These are phyloP conservation scores for Neopestalotiopsis sp. DNA, from an alignment of 2,329 filamentous ascomycete genomes.

Conservation along the genomic window DNA sequence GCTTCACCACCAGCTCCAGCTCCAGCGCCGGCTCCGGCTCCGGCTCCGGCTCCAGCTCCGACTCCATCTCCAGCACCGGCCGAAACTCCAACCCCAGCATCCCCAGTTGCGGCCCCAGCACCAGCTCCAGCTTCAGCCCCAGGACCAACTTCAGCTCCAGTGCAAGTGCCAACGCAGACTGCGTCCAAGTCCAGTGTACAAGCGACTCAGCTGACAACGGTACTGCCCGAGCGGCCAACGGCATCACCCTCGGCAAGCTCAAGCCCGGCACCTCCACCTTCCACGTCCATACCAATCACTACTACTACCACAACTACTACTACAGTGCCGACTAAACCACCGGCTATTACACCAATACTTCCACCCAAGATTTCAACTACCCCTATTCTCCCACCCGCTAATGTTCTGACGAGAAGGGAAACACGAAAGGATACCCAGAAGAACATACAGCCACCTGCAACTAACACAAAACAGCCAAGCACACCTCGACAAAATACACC, in stretches of 20 bases:
- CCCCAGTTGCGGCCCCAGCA: too few species aligned
- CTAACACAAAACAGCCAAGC: slow-evolving; percentile 34
- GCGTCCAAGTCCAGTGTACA: not conserved
- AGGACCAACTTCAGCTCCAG: too few species aligned
- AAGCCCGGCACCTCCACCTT: slow-evolving; percentile 22
- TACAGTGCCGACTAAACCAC: slow-evolving; percentile 40
- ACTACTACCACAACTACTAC: slow-evolving; percentile 39
- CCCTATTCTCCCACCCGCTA: slow-evolving; percentile 42
- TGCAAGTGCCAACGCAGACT: not conserved
- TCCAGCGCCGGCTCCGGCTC: not conserved
- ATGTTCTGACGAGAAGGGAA: slow-evolving; percentile 47
- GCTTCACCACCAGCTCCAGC: not conserved
- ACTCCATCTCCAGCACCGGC: too few species aligned
- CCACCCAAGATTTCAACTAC: slow-evolving; percentile 42
- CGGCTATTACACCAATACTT: slow-evolving; percentile 50
- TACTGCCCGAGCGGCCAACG: slow-evolving; percentile 13
- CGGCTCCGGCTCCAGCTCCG: too few species aligned
- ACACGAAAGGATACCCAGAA: slow-evolving; percentile 50
- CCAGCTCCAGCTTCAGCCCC: too few species aligned
- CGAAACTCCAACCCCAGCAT: too few species aligned
- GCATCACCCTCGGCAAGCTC: slow-evolving; percentile 16
- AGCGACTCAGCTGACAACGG: not conserved
- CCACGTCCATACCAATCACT: slow-evolving; percentile 29
- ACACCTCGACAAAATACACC: slow-evolving; percentile 36
- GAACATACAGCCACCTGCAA: slow-evolving; percentile 34